Conservation (phyloP, 768 basidiomycete genomes). For the Lactarius pseudohatsudake region DNA sequence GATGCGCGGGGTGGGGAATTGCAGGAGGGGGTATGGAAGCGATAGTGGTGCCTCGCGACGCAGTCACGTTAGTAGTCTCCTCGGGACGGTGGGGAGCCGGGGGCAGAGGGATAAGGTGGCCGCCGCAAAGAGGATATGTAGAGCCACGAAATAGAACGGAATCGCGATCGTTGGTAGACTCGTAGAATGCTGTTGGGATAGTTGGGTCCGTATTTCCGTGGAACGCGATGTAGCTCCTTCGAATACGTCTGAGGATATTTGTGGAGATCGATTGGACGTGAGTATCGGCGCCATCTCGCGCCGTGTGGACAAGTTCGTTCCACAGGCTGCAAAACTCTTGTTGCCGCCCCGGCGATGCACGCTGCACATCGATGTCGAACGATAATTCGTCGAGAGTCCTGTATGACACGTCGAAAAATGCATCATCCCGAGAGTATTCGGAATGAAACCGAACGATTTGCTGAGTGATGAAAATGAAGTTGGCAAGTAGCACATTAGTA, state of each 20-base stretch:
- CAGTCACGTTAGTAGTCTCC: neutral
- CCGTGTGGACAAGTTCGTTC: constrained; percentile 6
- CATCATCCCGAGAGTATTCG: neutral
- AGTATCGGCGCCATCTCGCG: neutral
- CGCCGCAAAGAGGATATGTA: constrained; percentile 11
- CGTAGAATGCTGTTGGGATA: neutral
- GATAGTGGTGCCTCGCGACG: neutral
- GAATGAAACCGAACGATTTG: neutral
- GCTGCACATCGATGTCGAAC: neutral
- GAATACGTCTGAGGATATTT: constrained; percentile 1
- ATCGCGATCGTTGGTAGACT: neutral
- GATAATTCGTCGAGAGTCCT: neutral
- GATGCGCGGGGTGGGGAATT: neutral
- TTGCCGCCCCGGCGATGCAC: constrained; percentile 7
- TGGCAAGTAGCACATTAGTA: constrained; percentile 9
- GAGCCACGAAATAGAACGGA: neutral
- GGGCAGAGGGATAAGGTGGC: neutral
- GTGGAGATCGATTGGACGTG: neutral
- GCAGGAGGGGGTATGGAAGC: neutral
- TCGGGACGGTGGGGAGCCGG: neutral
- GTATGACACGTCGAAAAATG: neutral
- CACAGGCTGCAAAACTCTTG: constrained; percentile 9
- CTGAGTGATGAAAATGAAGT: constrained; percentile 1
- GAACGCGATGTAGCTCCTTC: neutral
- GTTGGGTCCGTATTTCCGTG: constrained; percentile 1